Evolutionary conservation across 2,329 filamentous ascomycete species (phyloP).

Genomic region (Chalara sp.): DNA sequence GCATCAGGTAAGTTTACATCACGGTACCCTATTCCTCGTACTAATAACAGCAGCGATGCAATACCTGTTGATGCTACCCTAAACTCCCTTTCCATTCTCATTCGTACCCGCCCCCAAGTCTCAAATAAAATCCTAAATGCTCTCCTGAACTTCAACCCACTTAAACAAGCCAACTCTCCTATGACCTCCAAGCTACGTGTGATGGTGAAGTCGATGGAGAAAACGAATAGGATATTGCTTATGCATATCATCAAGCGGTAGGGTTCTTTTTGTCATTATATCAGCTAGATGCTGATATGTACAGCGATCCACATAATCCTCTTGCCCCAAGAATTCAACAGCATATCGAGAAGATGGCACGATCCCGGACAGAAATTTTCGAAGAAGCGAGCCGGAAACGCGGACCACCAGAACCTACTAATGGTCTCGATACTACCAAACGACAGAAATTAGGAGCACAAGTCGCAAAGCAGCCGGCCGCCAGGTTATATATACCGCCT

Average conservation of each 20-base stretch:
- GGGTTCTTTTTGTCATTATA: constrained; percentile 15
- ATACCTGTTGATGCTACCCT: constrained; percentile 85
- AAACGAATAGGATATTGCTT: constrained; percentile 78
- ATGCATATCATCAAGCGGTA: constrained; percentile 77
- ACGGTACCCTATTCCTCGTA: constrained; percentile 10
- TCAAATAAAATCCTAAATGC: constrained; percentile 80
- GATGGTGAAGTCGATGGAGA: constrained; percentile 87
- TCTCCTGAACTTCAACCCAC: constrained; percentile 84
- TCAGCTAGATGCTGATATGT: constrained; percentile 17
- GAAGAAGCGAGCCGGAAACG: constrained; percentile 78
- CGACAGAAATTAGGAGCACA: constrained; percentile 62
- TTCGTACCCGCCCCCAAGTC: constrained; percentile 74
- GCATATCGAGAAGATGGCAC: constrained; percentile 75
- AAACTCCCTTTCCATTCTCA: constrained; percentile 77
- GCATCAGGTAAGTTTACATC: constrained; percentile 58
- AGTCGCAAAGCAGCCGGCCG: constrained; percentile 22
- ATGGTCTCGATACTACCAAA: constrained; percentile 72
- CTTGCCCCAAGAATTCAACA: constrained; percentile 75
- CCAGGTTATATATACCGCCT: constrained; percentile 45
- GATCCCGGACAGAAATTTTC: constrained; percentile 69
- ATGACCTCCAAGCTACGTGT: constrained; percentile 76
- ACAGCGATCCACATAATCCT: constrained; percentile 73
- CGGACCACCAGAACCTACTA: constrained; percentile 60
- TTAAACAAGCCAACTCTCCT: constrained; percentile 70
- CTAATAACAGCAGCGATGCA: constrained; percentile 62